Evolutionary conservation across 1,139 yeast genomes (phyloP), one percentile per base, ranked within the genome.

Genomic region (Taphrina pruni): DNA sequence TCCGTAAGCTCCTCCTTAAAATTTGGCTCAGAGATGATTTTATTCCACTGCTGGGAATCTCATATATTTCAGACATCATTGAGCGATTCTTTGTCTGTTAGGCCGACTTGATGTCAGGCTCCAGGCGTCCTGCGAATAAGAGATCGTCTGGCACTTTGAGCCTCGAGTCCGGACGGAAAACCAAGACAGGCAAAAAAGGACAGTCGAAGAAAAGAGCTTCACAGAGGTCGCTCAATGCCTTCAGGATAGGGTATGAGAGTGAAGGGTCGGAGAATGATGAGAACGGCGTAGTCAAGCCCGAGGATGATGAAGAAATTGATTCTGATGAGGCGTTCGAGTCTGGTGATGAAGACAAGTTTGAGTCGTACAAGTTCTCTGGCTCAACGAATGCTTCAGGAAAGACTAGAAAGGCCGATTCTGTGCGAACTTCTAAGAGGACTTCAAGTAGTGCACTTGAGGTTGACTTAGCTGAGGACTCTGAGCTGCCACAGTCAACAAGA

Each of bases 381-480:
- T 70, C 71, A 5, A 61, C 50, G 17, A 58, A 41, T n/a, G 8
- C 8, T 17, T 6, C 54, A 50, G 58, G 45, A 6, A 54, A 54
- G 21, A 17, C 45, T 8, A 50, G 32, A 21, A 36, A 39, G 11
- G 56, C 46, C 21, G 52, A 45, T 14, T 7, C 36, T 50, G 12
- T 21, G 11, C 38, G 60, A 12, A 41, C 51, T 9, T 52, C 52
- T 14, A 43, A 55, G 26, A 14, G 11, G 35, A 12, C 43, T 26
- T 7, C 61, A 48, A 46, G 70, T 60, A 35, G 66, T 4, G 67
- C 54, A 14, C 36, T 64, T 32, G 78, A 76, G 72, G 57, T 78
- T 69, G 76, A 77, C 66, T 77, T 73, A 17, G 76, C 76, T 46
- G 75, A 78, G 32, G 79, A 78, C 65, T 77, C 78, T 36, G 80